These are phyloP conservation scores for Ochromonas danica DNA, from an alignment of 108 stramenopile species.

Conservation along the genomic window DNA sequence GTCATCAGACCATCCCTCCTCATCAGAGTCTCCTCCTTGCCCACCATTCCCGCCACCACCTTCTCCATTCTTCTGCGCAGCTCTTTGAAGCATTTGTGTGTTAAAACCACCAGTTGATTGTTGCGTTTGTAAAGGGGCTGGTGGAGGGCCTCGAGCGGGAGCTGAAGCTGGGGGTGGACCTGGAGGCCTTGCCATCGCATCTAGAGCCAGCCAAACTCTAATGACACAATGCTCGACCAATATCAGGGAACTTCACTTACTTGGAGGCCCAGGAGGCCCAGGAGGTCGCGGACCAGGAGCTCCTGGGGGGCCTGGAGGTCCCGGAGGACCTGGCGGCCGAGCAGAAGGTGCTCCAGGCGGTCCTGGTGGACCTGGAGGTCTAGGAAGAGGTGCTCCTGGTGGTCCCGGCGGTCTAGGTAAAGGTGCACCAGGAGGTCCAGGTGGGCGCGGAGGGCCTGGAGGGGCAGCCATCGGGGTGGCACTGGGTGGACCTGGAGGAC, in stretches of 20 bases:
- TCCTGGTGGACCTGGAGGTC: no score
- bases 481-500: no score
- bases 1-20: conserved; percentile 22
- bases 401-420: no score
- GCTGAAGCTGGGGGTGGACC: no score
- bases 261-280: not conserved
- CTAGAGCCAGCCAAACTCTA: no score
- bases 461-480: no score
- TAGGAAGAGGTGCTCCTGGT: no score
- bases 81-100: not conserved
- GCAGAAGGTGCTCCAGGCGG: not conserved
- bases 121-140: not conserved
- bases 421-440: no score
- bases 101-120: not conserved
- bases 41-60: not conserved
- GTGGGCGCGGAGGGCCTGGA: no score
- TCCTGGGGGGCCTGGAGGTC: not conserved
- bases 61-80: not conserved
- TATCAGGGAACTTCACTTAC: not conserved
- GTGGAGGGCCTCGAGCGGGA: not conserved
- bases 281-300: not conserved
- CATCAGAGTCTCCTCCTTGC: not conserved
- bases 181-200: no score
- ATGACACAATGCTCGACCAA: no score
- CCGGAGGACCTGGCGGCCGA: not conserved